A percentile compares a stretch with the other conserved stretches of the same genome.
These are phyloP conservation scores for Aspergillus haitiensis DNA, from an alignment of 495 filamentous ascomycete genomes.

Conservation along the genomic window DNA sequence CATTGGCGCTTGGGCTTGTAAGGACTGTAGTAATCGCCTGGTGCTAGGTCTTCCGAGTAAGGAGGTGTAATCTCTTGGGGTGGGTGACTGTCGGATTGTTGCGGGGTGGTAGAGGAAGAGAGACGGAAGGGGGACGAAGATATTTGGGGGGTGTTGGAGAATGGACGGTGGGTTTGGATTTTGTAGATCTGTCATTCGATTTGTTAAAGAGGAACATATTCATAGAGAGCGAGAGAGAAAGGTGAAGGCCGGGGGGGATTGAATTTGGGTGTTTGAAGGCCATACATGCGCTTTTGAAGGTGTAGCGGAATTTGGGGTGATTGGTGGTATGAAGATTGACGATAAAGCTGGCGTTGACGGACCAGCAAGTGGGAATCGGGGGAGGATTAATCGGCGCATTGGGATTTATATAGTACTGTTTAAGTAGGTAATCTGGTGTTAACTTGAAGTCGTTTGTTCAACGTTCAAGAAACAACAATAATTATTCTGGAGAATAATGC, in stretches of 20 bases:
- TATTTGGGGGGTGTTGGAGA: conserved; percentile 9
- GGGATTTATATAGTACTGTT: no score
- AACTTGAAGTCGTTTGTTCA: not conserved
- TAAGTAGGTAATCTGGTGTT: no score
- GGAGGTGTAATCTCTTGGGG: conserved; percentile 3
- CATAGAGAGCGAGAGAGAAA: no score
- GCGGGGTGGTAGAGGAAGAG: conserved; percentile 17
- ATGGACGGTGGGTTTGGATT: not conserved
- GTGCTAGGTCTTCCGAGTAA: conserved; percentile 4
- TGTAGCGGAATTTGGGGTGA: no score
- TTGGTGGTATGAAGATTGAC: no score
- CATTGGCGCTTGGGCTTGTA: conserved; percentile 84
- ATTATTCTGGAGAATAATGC: conserved; percentile 7
- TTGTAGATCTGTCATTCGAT: not conserved
- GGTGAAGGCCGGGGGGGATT: no score
- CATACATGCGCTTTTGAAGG: no score
- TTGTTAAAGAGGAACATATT: no score
- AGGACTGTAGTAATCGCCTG: conserved; percentile 46
- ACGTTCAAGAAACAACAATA: not conserved
- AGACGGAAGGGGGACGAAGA: conserved; percentile 10
- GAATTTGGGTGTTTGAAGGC: no score
- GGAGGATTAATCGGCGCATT: no score
- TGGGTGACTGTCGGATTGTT: conserved; percentile 23
- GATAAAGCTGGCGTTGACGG: no score
- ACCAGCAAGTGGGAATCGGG: no score